phyloP scores from a whole-genome alignment of 2,329 filamentous ascomycete species.

The Calonectria honghensis region DNA sequence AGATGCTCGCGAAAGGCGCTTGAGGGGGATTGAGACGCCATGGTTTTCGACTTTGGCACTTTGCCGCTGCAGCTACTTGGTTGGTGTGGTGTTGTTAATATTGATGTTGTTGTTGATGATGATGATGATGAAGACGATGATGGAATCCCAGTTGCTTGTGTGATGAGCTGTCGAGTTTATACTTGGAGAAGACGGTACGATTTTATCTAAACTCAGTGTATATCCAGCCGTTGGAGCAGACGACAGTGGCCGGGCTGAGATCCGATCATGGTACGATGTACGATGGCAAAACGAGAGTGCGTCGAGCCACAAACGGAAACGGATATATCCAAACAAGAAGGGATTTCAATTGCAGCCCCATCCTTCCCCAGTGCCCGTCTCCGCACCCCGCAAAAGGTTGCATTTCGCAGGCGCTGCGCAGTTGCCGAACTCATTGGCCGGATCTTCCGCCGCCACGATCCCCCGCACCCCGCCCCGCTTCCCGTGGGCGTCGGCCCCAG shows the following conservation, averaged over 20 bases:
- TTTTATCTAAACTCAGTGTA: constrained; percentile 5
- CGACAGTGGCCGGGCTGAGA: neutral
- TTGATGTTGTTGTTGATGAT: neutral
- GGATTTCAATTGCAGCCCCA: neutral
- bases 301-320: constrained; percentile 20
- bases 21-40: constrained; percentile 34
- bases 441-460: constrained; percentile 18
- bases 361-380: constrained; percentile 1
- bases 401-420: constrained; percentile 8
- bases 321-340: constrained; percentile 20
- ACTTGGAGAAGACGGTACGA: constrained; percentile 23
- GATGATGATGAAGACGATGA: neutral
- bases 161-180: neutral
- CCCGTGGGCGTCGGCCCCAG: constrained; percentile 36
- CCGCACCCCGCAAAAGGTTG: constrained; percentile 3
- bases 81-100: neutral
- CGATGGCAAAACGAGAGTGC: constrained; percentile 21
- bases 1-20: constrained; percentile 70
- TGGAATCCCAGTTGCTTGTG: neutral
- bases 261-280: constrained; percentile 36
- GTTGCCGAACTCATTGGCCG: constrained; percentile 39
- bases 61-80: neutral
- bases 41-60: neutral
- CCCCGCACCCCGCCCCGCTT: constrained; percentile 42
- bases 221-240: constrained; percentile 9